Evolutionary conservation across 352 stramenopile species (phyloP).

Genomic region (Nothophytophthora sp.): DNA sequence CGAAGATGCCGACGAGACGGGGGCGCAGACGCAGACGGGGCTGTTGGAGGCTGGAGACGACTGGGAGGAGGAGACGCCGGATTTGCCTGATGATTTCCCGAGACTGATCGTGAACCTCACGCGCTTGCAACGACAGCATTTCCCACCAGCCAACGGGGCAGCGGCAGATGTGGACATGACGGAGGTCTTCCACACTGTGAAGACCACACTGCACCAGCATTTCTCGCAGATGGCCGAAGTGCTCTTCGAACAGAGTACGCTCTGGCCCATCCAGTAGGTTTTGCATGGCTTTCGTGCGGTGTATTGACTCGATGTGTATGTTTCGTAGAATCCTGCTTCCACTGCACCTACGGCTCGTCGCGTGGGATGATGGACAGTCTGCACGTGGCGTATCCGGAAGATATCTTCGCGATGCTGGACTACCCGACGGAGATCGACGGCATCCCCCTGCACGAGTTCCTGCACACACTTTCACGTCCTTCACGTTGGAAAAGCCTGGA

Average conservation of each 20-base stretch:
- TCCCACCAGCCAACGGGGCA: slow-evolving; percentile 21
- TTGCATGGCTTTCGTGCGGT: slow-evolving; percentile 1
- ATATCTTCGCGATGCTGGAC: slow-evolving; percentile 71
- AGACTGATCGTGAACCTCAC: slow-evolving; percentile 71
- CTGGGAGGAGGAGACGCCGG: slow-evolving; percentile 41
- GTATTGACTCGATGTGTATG: background rate
- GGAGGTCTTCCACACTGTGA: slow-evolving; percentile 48
- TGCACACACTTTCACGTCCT: slow-evolving; percentile 49
- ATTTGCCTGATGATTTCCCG: slow-evolving; percentile 70
- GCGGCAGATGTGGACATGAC: slow-evolving; percentile 30
- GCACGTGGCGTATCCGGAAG: slow-evolving; percentile 47
- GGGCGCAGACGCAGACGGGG: too few species aligned
- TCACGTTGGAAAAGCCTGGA: slow-evolving; percentile 84
- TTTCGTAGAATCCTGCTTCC: slow-evolving; percentile 55
- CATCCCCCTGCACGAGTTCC: slow-evolving; percentile 64
- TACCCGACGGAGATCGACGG: slow-evolving; percentile 69
- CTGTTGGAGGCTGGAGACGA: slow-evolving; percentile 12
- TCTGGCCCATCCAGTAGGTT: too few species aligned
- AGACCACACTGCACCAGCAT: slow-evolving; percentile 51
- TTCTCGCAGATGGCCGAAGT: slow-evolving; percentile 62
- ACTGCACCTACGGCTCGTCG: slow-evolving; percentile 66
- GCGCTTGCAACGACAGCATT: slow-evolving; percentile 53
- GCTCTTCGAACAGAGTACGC: slow-evolving; percentile 74
- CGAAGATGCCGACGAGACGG: too few species aligned
- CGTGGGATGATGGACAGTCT: slow-evolving; percentile 50